Evolutionary conservation across 1,284 basidiomycete genomes (phyloP), one percentile per base, ranked within the genome.

Genomic region (Trichosporon sp.): DNA sequence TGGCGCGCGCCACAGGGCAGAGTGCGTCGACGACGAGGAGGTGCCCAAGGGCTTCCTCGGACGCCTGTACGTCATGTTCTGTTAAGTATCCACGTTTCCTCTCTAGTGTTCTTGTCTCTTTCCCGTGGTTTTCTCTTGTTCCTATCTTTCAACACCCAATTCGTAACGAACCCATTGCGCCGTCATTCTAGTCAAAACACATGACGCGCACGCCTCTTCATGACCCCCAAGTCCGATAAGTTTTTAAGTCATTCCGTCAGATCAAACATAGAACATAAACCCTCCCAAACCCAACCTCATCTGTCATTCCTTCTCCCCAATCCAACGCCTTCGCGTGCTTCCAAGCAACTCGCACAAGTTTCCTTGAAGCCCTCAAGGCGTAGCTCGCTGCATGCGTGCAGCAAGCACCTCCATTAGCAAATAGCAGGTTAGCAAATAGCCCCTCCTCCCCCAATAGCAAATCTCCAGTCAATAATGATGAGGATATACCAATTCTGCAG

Each of bases 31-130:
- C 59, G 59, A 63, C 59, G 59, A 63, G 16, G 59, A 63, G 64
- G 64, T 65, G 12, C 64, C 38, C 14, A 35, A 14, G n/a, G 64
- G 38, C 40, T 43, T 65, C 64, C 38, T 65, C 64, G 64, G 64
- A 19, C 37, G n/a, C 1, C 38, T 65, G 16, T 43, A 40, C 64
- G 38, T 31, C 64, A 65, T 46, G 19, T 63, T 63, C 59, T 63
- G 59, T 37, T 63, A 37, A 35, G 21, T 16, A 3, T 4, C 16
- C 16, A 19, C 14, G 16, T 48, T 48, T 16, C 14, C 19, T 19
- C 3, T 26, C 51, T 26, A 46, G 43, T 16, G 26, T 54, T 21
- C 19, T 54, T 54, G 14, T 54, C 21, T 21, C 19, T 26, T 11
- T 54, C 8, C 21, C 21, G 16, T 54, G 51, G 51, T 54, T 54